Evolutionary conservation across 2,329 filamentous ascomycete species (phyloP).

Genomic region (Penicillium capsulatum): DNA sequence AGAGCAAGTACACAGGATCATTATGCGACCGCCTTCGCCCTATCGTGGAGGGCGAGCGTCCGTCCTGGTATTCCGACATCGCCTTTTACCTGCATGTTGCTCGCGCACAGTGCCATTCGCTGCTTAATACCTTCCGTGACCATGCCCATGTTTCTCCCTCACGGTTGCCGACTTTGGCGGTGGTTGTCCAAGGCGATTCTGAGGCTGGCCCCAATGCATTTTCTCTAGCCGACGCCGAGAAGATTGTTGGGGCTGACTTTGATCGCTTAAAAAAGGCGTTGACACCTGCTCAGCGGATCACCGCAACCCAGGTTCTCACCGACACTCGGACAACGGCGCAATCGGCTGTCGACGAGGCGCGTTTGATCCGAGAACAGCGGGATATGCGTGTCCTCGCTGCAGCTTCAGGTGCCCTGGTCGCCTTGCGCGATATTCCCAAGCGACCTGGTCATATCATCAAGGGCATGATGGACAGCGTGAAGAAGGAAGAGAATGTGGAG

Average conservation of each 20-base stretch:
- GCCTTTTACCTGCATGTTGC: slow-evolving; percentile 86
- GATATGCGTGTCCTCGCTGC: slow-evolving; percentile 84
- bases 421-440: slow-evolving; percentile 84
- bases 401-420: slow-evolving; percentile 80
- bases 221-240: slow-evolving; percentile 80
- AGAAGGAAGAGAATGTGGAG: slow-evolving; percentile 85
- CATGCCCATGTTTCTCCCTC: slow-evolving; percentile 73
- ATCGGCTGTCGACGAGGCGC: slow-evolving; percentile 74
- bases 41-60: slow-evolving; percentile 77
- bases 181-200: slow-evolving; percentile 88
- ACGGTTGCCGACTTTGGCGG: slow-evolving; percentile 75
- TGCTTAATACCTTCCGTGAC: slow-evolving; percentile 88
- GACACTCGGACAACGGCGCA: slow-evolving; percentile 70
- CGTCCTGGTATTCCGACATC: slow-evolving; percentile 79
- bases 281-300: slow-evolving; percentile 79
- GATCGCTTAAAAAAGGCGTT: slow-evolving; percentile 85
- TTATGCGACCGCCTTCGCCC: slow-evolving; percentile 61
- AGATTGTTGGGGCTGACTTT: slow-evolving; percentile 78
- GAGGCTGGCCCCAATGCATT: slow-evolving; percentile 92
- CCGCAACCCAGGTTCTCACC: slow-evolving; percentile 71
- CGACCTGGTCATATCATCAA: slow-evolving; percentile 92
- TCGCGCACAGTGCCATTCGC: slow-evolving; percentile 82
- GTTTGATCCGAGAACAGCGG: slow-evolving; percentile 69
- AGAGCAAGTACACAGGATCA: slow-evolving; percentile 30
- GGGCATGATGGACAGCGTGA: slow-evolving; percentile 96